phyloP scores from a whole-genome alignment of 2,329 filamentous ascomycete genomes.

The Fusarium keratoplasticum region DNA sequence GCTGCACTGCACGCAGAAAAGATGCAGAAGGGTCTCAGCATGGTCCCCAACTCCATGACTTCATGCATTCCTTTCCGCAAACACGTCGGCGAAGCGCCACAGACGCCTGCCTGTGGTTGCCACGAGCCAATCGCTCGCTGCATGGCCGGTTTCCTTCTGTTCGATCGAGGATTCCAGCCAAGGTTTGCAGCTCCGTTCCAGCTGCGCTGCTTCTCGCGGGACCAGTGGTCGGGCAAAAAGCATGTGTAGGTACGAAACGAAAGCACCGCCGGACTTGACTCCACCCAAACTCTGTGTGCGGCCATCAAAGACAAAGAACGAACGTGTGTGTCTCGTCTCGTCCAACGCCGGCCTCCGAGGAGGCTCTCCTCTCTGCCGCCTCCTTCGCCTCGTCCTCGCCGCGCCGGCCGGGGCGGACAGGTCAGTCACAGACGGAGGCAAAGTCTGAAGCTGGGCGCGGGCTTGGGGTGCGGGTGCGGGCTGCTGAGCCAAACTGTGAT shows the following conservation, averaged over 20 bases:
- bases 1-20: conserved; percentile 10
- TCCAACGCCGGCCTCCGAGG: conserved; percentile 31
- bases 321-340: conserved; percentile 3
- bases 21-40: conserved; percentile 29
- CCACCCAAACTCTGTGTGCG: conserved; percentile 38
- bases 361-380: neutral
- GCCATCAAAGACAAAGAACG: conserved; percentile 14
- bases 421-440: conserved; percentile 28
- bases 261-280: conserved; percentile 16
- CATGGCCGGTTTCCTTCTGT: conserved; percentile 28
- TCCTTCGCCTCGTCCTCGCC: conserved; percentile 13
- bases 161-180: conserved; percentile 37
- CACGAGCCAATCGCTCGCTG: conserved; percentile 36
- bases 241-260: conserved; percentile 16
- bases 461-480: conserved; percentile 3
- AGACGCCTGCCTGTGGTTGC: conserved; percentile 15
- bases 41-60: conserved; percentile 46
- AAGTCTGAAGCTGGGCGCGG: conserved; percentile 30
- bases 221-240: conserved; percentile 25
- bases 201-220: conserved; percentile 13
- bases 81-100: conserved; percentile 44
- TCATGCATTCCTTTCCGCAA: conserved; percentile 51
- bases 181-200: conserved; percentile 45
- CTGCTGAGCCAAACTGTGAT: conserved; percentile 30
- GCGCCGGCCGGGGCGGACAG: conserved; percentile 29